Evolutionary conservation across 176 grass and related monocot species (phyloP).

Genomic region (Oryza meridionalis): DNA sequence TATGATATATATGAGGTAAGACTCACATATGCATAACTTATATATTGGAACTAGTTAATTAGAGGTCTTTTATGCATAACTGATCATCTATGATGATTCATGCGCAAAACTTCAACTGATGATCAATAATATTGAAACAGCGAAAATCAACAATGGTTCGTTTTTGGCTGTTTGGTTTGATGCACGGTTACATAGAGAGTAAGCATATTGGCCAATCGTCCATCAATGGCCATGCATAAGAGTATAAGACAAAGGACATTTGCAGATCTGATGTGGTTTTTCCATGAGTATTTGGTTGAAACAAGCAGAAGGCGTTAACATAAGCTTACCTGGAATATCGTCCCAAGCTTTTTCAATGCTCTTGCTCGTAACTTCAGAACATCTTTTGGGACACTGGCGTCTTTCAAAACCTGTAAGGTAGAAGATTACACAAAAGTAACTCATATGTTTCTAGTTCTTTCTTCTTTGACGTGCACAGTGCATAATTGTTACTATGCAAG

Average conservation of each 20-base stretch:
- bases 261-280: not conserved
- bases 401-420: conserved; percentile 78
- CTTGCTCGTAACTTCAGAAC: conserved; percentile 74
- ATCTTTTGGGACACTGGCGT: conserved; percentile 75
- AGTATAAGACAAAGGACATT: not conserved
- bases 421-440: not conserved
- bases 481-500: not conserved
- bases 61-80: not conserved
- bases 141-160: not conserved
- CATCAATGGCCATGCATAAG: not conserved
- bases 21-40: not conserved
- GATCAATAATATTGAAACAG: not conserved
- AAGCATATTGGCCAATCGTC: not conserved
- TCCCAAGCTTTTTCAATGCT: conserved; percentile 90
- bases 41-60: not conserved
- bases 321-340: conserved; percentile 82
- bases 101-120: not conserved
- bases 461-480: not conserved
- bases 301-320: not conserved
- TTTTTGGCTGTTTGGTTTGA: not conserved
- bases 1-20: not conserved
- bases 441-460: not conserved
- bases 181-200: not conserved
- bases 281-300: conserved; percentile 3
- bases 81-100: not conserved